Conservation (phyloP, 2,329 filamentous ascomycete species). For the Chlorencoelia australis region DNA sequence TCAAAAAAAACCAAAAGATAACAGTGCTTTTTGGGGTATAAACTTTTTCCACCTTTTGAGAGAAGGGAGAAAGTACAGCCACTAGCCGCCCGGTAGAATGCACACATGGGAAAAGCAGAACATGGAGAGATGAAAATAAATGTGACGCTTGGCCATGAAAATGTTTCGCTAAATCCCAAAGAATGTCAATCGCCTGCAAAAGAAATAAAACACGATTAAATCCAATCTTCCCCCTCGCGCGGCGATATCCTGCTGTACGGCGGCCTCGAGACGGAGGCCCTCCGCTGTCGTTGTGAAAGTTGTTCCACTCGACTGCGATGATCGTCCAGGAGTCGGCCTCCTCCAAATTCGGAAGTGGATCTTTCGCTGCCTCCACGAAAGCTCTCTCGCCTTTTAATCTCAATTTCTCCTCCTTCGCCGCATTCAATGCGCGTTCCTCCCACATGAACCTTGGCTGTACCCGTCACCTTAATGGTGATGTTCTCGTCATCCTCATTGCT, state of each 20-base stretch:
- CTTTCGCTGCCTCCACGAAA: constrained; percentile 40
- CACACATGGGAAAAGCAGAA: constrained; percentile 15
- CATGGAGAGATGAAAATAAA: constrained; percentile 12
- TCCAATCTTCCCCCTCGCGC: constrained; percentile 5
- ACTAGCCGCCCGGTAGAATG: constrained; percentile 15
- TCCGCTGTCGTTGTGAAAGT: constrained; percentile 11
- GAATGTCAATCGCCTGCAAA: constrained; percentile 14
- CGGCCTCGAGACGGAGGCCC: constrained; percentile 9
- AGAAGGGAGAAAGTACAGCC: constrained; percentile 17
- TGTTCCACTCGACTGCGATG: constrained; percentile 16
- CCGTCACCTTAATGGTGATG: constrained; percentile 50
- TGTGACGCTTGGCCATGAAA: constrained; percentile 11
- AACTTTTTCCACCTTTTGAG: constrained; percentile 19
- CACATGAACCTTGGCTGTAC: constrained; percentile 44
- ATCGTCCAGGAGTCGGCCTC: constrained; percentile 16
- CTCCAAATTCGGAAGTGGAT: constrained; percentile 31
- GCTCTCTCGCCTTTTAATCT: constrained; percentile 35
- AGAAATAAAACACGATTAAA: constrained; percentile 13
- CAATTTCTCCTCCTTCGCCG: constrained; percentile 49
- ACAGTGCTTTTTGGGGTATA: constrained; percentile 21
- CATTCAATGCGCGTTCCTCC: constrained; percentile 49
- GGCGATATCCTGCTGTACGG: constrained; percentile 16
- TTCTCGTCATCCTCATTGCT: constrained; percentile 45
- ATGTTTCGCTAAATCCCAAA: constrained; percentile 17
- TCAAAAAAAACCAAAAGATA: constrained; percentile 9